Evolutionary conservation across 164 flowering plant genomes (phyloP), one percentile per base, ranked within the genome.

Genomic region (Vitis cinerea): DNA sequence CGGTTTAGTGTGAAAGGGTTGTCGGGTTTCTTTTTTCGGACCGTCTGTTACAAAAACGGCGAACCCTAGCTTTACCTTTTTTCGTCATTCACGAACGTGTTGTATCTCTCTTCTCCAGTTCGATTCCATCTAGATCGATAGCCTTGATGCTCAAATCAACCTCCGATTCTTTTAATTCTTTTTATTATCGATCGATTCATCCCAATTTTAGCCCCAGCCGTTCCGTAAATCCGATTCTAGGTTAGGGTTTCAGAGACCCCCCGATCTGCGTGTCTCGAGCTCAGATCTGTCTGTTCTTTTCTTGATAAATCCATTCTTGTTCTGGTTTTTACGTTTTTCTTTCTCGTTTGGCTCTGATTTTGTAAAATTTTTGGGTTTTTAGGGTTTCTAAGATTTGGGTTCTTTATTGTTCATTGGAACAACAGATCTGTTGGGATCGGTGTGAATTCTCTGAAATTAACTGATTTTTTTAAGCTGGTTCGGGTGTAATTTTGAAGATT

Each of bases 51-150:
- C 67, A 55, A 63, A 64, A 66, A 44, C 57, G 30, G 13, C 66
- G 56, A 67, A 59, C 70, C 71, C 70, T 64, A 49, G 11, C 31
- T 59, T 51, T 67, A 13, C 65, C 77, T 72, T 30, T 70, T 71
- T 67, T 63, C 61, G 72, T 64, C 72, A 54, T 58, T 55, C 54
- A n/a, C 69, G 19, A 47, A 65, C 59, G 13, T 29, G 27, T 66
- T 44, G 51, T 56, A 65, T 64, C n/a, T 50, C 47, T 55, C 27
- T 10, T 48, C 61, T 37, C 44, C 0, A 6, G 1, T 37, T 37
- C 4, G 44, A 37, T 37, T 37, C 44, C 44, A 37, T 37, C 44
- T 37, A 37, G 44, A 37, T 37, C 44, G 44, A 37, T 37, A 37
- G 44, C 7, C 44, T 29, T 1, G 2, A 48, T 58, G 37, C 8